These are phyloP conservation scores for Anethum foeniculum DNA, from an alignment of 140 eudicot genomes.

Conservation along the genomic window DNA sequence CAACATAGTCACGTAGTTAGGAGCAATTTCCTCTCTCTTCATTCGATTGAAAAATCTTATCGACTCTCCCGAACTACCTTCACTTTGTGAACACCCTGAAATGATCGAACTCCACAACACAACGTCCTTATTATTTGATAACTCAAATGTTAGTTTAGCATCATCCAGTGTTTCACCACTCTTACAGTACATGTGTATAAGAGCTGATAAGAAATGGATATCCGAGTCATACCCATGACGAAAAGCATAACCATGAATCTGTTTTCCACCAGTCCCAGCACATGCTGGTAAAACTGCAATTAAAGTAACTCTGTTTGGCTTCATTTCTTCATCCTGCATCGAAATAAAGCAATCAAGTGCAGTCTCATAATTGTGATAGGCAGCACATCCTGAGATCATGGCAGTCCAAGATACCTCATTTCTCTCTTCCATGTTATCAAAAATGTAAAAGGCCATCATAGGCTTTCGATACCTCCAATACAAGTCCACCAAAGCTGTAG, in stretches of 20 bases:
- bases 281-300: conserved; percentile 46
- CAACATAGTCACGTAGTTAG: conserved; percentile 47
- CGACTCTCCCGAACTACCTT: conserved; percentile 32
- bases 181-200: conserved; percentile 43
- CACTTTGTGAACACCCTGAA: conserved; percentile 34
- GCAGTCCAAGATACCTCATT: conserved; percentile 77
- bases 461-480: conserved; percentile 39
- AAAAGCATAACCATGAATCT: conserved; percentile 53
- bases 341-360: conserved; percentile 39
- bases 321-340: conserved; percentile 52
- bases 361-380: conserved; percentile 21
- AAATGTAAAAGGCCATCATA: conserved; percentile 34
- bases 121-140: conserved; percentile 29
- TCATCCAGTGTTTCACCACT: conserved; percentile 18
- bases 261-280: conserved; percentile 38
- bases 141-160: conserved; percentile 29
- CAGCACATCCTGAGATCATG: conserved; percentile 54
- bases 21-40: conserved; percentile 39
- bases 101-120: conserved; percentile 66
- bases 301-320: conserved; percentile 51
- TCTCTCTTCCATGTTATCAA: conserved; percentile 36
- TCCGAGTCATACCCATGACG: conserved; percentile 48
- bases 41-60: conserved; percentile 37
- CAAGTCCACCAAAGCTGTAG: conserved; percentile 51
- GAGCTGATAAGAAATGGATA: conserved; percentile 34